Percentiles rank a stretch among this genome's conserved stretches.
These are phyloP conservation scores for Hypericum androsaemum DNA, from an alignment of 345 rosid species.

Conservation along the genomic window DNA sequence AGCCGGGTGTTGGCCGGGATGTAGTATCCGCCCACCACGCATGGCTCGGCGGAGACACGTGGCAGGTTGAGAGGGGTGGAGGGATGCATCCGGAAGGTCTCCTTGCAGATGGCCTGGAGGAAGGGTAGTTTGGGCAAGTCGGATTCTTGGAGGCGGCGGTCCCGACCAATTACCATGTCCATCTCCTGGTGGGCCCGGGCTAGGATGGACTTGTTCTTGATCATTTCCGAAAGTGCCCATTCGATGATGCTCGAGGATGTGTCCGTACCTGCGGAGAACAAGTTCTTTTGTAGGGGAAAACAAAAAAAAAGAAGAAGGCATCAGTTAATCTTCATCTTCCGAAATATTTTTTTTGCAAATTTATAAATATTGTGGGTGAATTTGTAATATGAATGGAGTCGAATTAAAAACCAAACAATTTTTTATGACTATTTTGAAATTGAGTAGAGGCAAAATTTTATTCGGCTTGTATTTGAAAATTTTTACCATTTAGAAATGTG, in stretches of 20 bases:
- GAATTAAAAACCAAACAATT: too few relatives aligned
- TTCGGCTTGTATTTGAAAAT: too few relatives aligned
- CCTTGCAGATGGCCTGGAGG: slow-evolving; percentile 21
- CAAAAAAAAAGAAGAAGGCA: not conserved
- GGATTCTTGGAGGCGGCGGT: slow-evolving; percentile 14
- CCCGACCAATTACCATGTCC: slow-evolving; percentile 49
- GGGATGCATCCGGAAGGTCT: slow-evolving; percentile 23
- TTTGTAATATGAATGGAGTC: too few relatives aligned
- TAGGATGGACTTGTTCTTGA: slow-evolving; percentile 31
- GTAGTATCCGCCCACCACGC: slow-evolving; percentile 17
- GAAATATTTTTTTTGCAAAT: not conserved
- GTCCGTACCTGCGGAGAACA: slow-evolving; percentile 59
- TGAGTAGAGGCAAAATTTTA: too few relatives aligned
- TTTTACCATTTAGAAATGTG: too few relatives aligned
- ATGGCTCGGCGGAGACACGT: slow-evolving; percentile 8
- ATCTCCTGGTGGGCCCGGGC: slow-evolving; percentile 45
- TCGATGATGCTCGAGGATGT: slow-evolving; percentile 52
- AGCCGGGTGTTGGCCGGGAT: slow-evolving; percentile 19
- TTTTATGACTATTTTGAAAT: too few relatives aligned
- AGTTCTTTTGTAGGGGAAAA: slow-evolving; percentile 21
- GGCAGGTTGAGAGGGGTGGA: slow-evolving; percentile 20
- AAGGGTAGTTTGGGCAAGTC: slow-evolving; percentile 16
- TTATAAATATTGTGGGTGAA: not conserved
- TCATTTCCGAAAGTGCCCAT: slow-evolving; percentile 47
- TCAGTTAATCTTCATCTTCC: not conserved